Evolutionary conservation across 2,329 filamentous ascomycete species (phyloP), one percentile per base, ranked within the genome.

Genomic region (Aspergillus fijiensis): DNA sequence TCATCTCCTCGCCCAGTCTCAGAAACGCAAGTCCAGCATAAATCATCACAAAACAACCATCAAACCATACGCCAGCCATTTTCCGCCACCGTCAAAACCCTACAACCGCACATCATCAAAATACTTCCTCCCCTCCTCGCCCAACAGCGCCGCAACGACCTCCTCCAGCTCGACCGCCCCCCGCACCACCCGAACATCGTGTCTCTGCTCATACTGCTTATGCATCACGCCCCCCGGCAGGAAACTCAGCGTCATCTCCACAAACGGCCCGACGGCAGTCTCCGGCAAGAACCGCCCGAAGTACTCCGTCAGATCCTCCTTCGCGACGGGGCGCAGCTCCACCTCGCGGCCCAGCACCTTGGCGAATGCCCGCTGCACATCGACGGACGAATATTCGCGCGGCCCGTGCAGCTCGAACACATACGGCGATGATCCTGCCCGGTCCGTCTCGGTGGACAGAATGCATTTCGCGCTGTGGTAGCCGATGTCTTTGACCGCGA

Each of bases 321-420:
- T 60, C 12, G 53, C 57, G 1, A 66, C 57, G 1, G 58, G 60
- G 25, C 50, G 39, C 4, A 63, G 14, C 19, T 61, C 59, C 9
- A 66, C 60, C 6, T 58, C 54, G 12, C 55, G 57, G 2, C 62
- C 64, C n/a, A 51, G 29, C 5, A 35, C 53, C 10, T 52, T 45
- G 3, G 58, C n/a, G 9, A 64, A 63, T 19, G 58, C 59, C 12
- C 31, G 31, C 49, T 56, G 64, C 7, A 63, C 60, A 25, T 66
- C 62, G 4, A 51, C 55, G 1, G 52, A 14, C 1, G 58, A 50
- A 48, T 66, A 64, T 1, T 49, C n/a, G 5, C 27, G 53, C 4
- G 64, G 64, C 4, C 64, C 62, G 23, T 60, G 62, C 12, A 64
- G n/a, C 12, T 66, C 58, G 5, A 63, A 23, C 21, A 66, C 48